A percentile compares a stretch with the other conserved stretches of the same genome.
phyloP scores from a whole-genome alignment of 441 rosid species.

The Gossypium trilobum region DNA sequence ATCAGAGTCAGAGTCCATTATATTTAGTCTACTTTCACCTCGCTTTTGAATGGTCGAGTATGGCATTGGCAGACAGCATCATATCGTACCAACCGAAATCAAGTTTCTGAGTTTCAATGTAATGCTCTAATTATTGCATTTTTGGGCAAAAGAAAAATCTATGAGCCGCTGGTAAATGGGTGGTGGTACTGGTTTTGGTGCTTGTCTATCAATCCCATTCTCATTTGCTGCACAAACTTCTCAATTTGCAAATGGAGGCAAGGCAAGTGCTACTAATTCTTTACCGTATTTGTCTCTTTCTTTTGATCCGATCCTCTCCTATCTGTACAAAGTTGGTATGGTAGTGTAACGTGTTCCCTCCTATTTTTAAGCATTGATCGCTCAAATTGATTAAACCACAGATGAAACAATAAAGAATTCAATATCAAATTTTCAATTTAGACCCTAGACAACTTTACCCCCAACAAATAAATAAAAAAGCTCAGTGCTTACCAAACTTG shows the following conservation, averaged over 20 bases:
- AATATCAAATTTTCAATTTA: too few relatives aligned
- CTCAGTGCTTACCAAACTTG: too few relatives aligned
- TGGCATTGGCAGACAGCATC: slow-evolving; percentile 15
- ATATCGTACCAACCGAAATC: background rate
- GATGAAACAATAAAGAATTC: too few relatives aligned
- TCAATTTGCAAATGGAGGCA: background rate
- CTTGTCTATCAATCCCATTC: background rate
- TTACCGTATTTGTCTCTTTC: background rate
- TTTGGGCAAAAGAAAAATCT: background rate
- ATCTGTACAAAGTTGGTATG: background rate
- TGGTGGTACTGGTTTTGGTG: background rate
- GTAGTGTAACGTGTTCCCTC: too few relatives aligned
- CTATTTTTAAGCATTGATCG: too few relatives aligned
- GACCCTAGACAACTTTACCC: too few relatives aligned
- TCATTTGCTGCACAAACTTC: background rate
- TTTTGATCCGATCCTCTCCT: background rate
- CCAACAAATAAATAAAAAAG: too few relatives aligned
- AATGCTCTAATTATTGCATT: background rate
- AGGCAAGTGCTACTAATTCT: background rate
- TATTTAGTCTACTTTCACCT: background rate
- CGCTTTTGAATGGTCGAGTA: background rate
- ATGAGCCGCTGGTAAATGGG: background rate
- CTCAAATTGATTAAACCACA: too few relatives aligned
- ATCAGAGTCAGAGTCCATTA: background rate
- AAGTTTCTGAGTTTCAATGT: background rate